Evolutionary conservation across 1,284 basidiomycete species (phyloP).

Genomic region (Tilletia indica): DNA sequence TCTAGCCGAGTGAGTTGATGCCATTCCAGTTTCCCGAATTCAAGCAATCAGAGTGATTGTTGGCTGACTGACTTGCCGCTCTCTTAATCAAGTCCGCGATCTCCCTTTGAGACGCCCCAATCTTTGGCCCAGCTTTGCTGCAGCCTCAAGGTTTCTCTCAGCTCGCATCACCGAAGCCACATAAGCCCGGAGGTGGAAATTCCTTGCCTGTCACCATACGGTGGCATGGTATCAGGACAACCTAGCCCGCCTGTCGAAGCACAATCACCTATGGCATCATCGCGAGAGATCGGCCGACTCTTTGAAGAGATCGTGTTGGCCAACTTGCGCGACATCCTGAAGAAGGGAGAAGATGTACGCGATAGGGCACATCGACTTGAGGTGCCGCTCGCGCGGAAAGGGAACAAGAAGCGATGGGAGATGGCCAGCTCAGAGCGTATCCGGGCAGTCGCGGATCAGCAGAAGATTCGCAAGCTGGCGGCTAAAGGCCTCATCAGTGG

Average conservation of each 20-base stretch:
- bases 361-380: background rate
- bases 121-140: constrained; percentile 16
- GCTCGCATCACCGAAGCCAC: background rate
- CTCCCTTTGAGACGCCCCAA: constrained; percentile 21
- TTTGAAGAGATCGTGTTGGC: background rate
- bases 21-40: background rate
- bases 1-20: constrained; percentile 18
- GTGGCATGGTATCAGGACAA: background rate
- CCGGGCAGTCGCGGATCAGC: background rate
- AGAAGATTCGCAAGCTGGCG: constrained; percentile 19
- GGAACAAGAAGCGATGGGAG: constrained; percentile 20
- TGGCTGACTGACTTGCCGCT: background rate
- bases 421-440: constrained; percentile 16
- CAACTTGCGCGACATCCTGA: constrained; percentile 14
- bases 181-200: background rate
- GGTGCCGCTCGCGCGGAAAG: constrained; percentile 20
- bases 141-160: constrained; percentile 1
- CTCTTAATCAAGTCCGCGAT: background rate
- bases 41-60: background rate
- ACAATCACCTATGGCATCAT: no score
- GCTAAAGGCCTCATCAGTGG: constrained; percentile 21
- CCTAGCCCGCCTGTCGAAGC: constrained; percentile 14
- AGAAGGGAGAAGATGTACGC: constrained; percentile 5
- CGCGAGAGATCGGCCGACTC: background rate
- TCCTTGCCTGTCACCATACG: background rate